Conservation (phyloP, 805 yeast species). For the Candida railenensis region DNA sequence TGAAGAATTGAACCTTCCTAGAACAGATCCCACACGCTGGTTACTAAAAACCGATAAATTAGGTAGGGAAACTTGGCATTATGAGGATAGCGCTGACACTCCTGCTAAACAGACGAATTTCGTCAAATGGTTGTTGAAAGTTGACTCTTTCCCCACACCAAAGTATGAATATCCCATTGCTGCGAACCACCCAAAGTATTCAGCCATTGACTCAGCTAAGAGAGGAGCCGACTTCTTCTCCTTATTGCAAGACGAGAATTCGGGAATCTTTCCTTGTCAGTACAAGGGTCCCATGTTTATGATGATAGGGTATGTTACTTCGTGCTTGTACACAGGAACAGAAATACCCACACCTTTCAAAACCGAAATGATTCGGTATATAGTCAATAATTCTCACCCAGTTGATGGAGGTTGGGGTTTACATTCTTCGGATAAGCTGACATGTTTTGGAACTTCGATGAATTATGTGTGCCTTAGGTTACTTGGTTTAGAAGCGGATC, state of each 20-base stretch:
- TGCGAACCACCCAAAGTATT: constrained; percentile 41
- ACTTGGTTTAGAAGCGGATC: constrained; percentile 71
- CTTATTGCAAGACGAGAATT: constrained; percentile 65
- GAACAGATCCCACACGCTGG: constrained; percentile 76
- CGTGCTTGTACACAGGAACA: constrained; percentile 66
- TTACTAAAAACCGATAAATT: constrained; percentile 63
- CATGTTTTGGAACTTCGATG: constrained; percentile 91
- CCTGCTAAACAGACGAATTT: constrained; percentile 48
- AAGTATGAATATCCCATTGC: constrained; percentile 18
- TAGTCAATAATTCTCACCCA: constrained; percentile 91
- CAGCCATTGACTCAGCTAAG: constrained; percentile 52
- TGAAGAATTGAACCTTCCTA: constrained; percentile 64
- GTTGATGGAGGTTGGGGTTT: constrained; percentile 99
- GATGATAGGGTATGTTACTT: constrained; percentile 83
- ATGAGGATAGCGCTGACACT: constrained; percentile 36
- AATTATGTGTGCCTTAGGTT: constrained; percentile 82
- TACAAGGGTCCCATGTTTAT: constrained; percentile 98
- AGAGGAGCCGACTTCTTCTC: constrained; percentile 74
- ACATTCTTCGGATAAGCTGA: constrained; percentile 87
- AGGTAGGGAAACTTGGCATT: constrained; percentile 86
- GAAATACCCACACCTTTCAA: constrained; percentile 65
- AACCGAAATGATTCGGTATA: constrained; percentile 75
- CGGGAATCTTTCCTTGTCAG: constrained; percentile 89
- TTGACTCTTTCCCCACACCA: constrained; percentile 36
- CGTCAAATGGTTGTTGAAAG: constrained; percentile 55